Evolutionary conservation across 768 basidiomycete genomes (phyloP).

Genomic region (Phlebiopsis gigantea): DNA sequence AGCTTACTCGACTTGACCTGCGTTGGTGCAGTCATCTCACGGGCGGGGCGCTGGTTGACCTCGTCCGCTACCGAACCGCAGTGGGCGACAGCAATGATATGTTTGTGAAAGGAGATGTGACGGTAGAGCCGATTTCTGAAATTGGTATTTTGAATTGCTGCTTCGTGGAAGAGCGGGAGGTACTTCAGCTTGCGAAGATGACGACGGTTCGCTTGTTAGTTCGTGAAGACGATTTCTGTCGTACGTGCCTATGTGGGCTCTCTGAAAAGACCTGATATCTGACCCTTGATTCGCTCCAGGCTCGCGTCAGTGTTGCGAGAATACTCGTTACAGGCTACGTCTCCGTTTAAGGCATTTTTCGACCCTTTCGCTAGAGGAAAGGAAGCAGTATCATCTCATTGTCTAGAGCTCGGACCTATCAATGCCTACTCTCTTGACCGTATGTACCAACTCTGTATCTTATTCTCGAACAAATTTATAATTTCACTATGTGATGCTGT

Average conservation of each 20-base stretch:
- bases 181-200: constrained; percentile 42
- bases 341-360: constrained; percentile 34
- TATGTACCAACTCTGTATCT: too few species aligned
- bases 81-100: constrained; percentile 1
- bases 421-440: too few species aligned
- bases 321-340: constrained; percentile 49
- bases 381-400: constrained; percentile 17
- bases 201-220: constrained; percentile 44
- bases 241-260: constrained; percentile 32
- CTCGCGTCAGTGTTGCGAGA: constrained; percentile 45
- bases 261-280: neutral
- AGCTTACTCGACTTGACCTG: constrained; percentile 44
- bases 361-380: constrained; percentile 15
- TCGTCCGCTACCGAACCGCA: constrained; percentile 37
- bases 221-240: constrained; percentile 44
- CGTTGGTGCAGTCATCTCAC: constrained; percentile 56
- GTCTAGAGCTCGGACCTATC: too few species aligned
- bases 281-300: too few species aligned
- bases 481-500: too few species aligned
- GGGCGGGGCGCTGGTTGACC: constrained; percentile 43
- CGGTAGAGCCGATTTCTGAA: constrained; percentile 32
- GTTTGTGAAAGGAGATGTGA: neutral
- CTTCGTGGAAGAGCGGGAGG: constrained; percentile 48
- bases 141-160: constrained; percentile 54
- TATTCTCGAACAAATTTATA: too few species aligned